Percentiles rank a stretch among this genome's conserved stretches.
phyloP scores from a whole-genome alignment of 345 rosid species.

The Syzygium jambos region DNA sequence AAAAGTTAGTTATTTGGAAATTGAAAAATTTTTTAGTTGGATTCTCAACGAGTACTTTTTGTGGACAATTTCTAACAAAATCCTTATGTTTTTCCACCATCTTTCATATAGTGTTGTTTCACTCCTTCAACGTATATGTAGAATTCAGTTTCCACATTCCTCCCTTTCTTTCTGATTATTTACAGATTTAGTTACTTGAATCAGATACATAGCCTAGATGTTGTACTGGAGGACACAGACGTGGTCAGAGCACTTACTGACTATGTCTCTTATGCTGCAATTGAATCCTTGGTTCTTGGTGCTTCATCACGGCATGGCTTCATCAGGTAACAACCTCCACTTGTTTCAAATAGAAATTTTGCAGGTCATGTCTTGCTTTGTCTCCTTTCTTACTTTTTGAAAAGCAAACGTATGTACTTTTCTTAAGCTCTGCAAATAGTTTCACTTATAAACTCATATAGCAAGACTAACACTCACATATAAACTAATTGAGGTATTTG shows the following conservation, averaged over 20 bases:
- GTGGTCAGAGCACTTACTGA: slow-evolving; percentile 62
- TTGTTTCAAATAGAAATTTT: not conserved
- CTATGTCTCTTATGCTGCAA: slow-evolving; percentile 56
- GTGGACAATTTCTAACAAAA: not conserved
- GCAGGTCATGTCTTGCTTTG: not conserved
- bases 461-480: not conserved
- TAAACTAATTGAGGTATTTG: not conserved
- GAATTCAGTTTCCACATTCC: not conserved
- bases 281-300: slow-evolving; percentile 77
- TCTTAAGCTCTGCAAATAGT: not conserved
- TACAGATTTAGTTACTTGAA: not conserved
- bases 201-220: slow-evolving; percentile 60
- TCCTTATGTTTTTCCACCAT: not conserved
- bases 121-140: not conserved
- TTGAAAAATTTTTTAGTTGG: not conserved
- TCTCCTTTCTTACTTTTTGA: not conserved
- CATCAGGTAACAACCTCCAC: slow-evolving; percentile 32
- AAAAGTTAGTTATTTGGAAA: not conserved
- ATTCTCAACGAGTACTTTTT: not conserved
- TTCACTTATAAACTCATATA: not conserved
- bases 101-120: not conserved
- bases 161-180: not conserved
- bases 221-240: slow-evolving; percentile 54
- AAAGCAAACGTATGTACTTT: not conserved
- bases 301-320: slow-evolving; percentile 65